These are phyloP conservation scores for Austroboletus festivus DNA, from an alignment of 768 basidiomycete genomes.

Conservation along the genomic window DNA sequence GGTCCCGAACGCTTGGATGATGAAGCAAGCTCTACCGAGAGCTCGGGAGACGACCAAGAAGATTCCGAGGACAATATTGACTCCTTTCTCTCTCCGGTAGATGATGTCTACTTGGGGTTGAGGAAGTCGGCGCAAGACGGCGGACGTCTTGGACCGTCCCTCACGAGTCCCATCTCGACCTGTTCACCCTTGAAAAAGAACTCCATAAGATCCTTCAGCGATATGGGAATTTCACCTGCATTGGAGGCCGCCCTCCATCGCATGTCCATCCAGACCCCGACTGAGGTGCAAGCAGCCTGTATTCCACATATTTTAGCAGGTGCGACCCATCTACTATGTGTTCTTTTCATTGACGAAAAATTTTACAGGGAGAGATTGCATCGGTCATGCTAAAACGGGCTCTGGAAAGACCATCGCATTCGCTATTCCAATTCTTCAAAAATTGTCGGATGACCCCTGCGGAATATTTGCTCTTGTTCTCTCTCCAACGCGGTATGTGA, in stretches of 20 bases:
- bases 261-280: conserved; percentile 86
- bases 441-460: conserved; percentile 84
- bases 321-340: conserved; percentile 28
- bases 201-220: conserved; percentile 42
- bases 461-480: conserved; percentile 92
- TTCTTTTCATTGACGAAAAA: neutral
- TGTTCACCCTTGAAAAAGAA: conserved; percentile 6
- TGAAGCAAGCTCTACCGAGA: conserved; percentile 6
- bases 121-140: neutral
- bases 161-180: conserved; percentile 16
- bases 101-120: neutral
- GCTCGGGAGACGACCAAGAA: conserved; percentile 14
- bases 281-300: conserved; percentile 86
- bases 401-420: conserved; percentile 98
- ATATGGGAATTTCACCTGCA: conserved; percentile 55
- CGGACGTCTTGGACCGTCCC: conserved; percentile 19
- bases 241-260: conserved; percentile 64
- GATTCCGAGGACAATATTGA: conserved; percentile 14
- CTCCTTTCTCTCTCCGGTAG: conserved; percentile 5
- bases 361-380: conserved; percentile 84
- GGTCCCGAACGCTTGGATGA: conserved; percentile 1
- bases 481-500: conserved; percentile 85
- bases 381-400: conserved; percentile 97
- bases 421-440: conserved; percentile 90
- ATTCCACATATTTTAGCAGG: conserved; percentile 84